Evolutionary conservation across 2,329 filamentous ascomycete species (phyloP).

Genomic region (Raffaelea deltoideospora): DNA sequence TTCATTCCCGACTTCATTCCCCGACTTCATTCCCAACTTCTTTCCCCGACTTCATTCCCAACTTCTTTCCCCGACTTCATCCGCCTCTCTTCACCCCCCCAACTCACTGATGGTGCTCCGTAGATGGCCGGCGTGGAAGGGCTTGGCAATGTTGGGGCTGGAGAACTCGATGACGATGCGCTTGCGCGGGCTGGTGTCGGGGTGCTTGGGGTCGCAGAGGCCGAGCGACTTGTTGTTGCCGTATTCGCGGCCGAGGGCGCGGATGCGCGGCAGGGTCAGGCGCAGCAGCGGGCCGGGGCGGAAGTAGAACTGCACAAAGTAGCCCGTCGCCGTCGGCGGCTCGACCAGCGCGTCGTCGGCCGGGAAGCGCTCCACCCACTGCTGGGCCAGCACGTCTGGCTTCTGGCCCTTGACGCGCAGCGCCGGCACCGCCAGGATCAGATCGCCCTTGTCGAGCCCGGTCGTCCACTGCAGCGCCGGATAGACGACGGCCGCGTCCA

Average conservation of each 20-base stretch:
- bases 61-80: no score
- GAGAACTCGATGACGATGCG: slow-evolving; percentile 66
- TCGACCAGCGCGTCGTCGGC: slow-evolving; percentile 52
- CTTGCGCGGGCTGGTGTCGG: slow-evolving; percentile 46
- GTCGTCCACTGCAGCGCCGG: slow-evolving; percentile 64
- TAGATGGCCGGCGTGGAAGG: slow-evolving; percentile 65
- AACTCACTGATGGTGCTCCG: slow-evolving; percentile 51
- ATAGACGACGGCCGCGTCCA: slow-evolving; percentile 57
- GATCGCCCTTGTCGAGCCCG: slow-evolving; percentile 67
- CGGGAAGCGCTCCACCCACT: slow-evolving; percentile 45
- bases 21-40: no score
- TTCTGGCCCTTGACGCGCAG: slow-evolving; percentile 61
- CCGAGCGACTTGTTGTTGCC: slow-evolving; percentile 49
- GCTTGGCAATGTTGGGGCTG: slow-evolving; percentile 76
- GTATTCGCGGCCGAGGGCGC: slow-evolving; percentile 43
- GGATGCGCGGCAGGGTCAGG: slow-evolving; percentile 55
- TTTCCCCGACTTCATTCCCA: no score
- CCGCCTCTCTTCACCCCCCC: not conserved
- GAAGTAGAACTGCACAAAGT: slow-evolving; percentile 70
- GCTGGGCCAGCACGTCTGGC: slow-evolving; percentile 42
- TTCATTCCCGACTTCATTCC: no score
- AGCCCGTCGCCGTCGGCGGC: slow-evolving; percentile 50
- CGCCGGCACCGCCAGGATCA: slow-evolving; percentile 65
- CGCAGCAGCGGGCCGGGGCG: slow-evolving; percentile 50
- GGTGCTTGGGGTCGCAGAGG: slow-evolving; percentile 45